Conservation (phyloP, 306 rosid species). For the Rubus idaeus region DNA sequence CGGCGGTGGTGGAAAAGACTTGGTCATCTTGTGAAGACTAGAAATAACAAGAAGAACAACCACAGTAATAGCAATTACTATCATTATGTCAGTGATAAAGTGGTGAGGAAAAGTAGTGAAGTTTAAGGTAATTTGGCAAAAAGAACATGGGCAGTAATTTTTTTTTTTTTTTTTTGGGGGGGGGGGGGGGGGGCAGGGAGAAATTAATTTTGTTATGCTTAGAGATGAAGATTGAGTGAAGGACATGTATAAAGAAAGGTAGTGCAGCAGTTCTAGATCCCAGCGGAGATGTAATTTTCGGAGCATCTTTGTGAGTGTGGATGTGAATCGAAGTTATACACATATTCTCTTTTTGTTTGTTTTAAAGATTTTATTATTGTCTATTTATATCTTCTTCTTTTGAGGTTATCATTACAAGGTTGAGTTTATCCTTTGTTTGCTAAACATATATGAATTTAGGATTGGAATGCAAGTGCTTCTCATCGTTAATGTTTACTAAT, state of each 20-base stretch:
- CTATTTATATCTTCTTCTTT: too few relatives aligned
- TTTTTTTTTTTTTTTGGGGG: not conserved
- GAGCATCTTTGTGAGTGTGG: not conserved
- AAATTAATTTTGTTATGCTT: not conserved
- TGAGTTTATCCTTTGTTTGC: too few relatives aligned
- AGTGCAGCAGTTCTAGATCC: constrained; percentile 4
- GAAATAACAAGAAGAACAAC: not conserved
- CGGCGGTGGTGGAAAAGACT: constrained; percentile 62
- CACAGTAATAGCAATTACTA: constrained; percentile 47
- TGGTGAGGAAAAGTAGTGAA: not conserved
- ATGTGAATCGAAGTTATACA: not conserved
- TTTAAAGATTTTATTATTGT: not conserved
- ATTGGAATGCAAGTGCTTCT: too few relatives aligned
- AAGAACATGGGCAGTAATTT: too few relatives aligned
- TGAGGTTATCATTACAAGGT: too few relatives aligned
- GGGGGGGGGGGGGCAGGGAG: too few relatives aligned
- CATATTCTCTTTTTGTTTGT: not conserved
- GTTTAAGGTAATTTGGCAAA: not conserved
- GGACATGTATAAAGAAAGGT: not conserved
- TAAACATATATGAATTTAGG: too few relatives aligned
- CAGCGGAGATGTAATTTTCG: not conserved
- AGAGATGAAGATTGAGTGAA: not conserved
- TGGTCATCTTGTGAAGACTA: constrained; percentile 19
- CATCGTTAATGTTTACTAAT: too few relatives aligned
- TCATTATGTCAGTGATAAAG: constrained; percentile 23